Conservation (phyloP, 2,329 filamentous ascomycete genomes). For the Leptoxyphium fumago region DNA sequence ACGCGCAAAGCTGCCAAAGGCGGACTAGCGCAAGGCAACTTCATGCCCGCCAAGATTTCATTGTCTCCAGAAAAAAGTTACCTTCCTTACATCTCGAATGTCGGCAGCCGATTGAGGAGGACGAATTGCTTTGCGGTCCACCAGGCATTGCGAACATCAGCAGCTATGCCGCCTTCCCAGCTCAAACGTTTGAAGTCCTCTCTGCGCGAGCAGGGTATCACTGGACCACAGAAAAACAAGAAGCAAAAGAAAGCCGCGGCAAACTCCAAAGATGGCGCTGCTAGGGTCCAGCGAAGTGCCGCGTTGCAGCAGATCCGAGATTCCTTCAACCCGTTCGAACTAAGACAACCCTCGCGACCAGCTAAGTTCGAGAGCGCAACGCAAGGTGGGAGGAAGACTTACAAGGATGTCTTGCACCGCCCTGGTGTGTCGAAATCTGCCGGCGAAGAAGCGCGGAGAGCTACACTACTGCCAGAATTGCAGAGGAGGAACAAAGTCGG, state of each 20-base stretch:
- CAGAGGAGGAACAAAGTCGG: constrained; percentile 80
- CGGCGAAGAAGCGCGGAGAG: constrained; percentile 72
- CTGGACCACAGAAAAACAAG: constrained; percentile 85
- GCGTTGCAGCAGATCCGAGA: constrained; percentile 80
- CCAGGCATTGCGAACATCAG: not conserved
- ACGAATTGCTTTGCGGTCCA: not conserved
- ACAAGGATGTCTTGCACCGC: constrained; percentile 46
- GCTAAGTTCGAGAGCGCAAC: constrained; percentile 62
- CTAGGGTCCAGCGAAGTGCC: constrained; percentile 60
- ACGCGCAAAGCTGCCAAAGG: not conserved
- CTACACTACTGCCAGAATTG: constrained; percentile 80
- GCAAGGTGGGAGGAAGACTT: constrained; percentile 7
- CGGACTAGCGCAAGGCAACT: not conserved
- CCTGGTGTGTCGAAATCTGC: constrained; percentile 74
- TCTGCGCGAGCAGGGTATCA: constrained; percentile 74
- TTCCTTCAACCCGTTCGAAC: constrained; percentile 94
- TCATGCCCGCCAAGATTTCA: not conserved
- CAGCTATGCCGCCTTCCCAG: constrained; percentile 78
- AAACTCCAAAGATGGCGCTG: constrained; percentile 37
- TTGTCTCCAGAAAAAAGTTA: constrained; percentile 2
- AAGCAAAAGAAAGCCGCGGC: constrained; percentile 64
- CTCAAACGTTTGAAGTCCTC: constrained; percentile 90
- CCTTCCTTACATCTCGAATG: not conserved
- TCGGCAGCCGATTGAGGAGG: too few species aligned
- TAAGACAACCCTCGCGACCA: constrained; percentile 63